Evolutionary conservation across 2,329 filamentous ascomycete genomes (phyloP).

Genomic region (Myriosclerotinia duriaeana): DNA sequence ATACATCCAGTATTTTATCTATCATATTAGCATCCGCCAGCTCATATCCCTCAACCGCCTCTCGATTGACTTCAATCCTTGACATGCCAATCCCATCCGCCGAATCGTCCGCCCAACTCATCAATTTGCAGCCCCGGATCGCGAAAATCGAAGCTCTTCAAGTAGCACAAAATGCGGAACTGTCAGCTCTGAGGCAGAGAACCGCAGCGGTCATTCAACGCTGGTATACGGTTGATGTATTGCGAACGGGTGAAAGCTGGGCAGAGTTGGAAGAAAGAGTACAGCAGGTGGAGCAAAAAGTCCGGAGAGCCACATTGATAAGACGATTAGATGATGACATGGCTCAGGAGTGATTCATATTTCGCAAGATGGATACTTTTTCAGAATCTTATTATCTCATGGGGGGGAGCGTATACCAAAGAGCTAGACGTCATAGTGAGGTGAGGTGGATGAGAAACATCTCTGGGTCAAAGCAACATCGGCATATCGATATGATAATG

Average conservation of each 20-base stretch:
- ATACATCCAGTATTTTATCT: constrained; percentile 34
- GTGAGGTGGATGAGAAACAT: constrained; percentile 5
- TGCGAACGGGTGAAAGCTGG: constrained; percentile 40
- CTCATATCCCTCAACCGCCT: constrained; percentile 40
- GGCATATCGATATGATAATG: neutral
- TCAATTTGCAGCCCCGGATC: constrained; percentile 39
- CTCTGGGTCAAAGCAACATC: constrained; percentile 7
- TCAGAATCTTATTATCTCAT: neutral
- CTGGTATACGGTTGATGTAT: constrained; percentile 39
- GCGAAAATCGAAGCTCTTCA: constrained; percentile 39
- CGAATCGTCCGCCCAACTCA: constrained; percentile 39
- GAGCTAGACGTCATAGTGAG: neutral
- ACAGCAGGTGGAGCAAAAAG: constrained; percentile 36
- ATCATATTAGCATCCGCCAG: constrained; percentile 41
- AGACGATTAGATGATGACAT: constrained; percentile 32
- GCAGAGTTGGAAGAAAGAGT: constrained; percentile 40
- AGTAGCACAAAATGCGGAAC: constrained; percentile 37
- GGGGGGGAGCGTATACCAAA: neutral
- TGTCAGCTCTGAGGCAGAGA: constrained; percentile 36
- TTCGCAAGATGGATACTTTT: constrained; percentile 30
- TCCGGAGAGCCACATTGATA: constrained; percentile 32
- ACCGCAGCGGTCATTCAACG: constrained; percentile 38
- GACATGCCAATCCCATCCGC: constrained; percentile 39
- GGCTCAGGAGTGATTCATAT: constrained; percentile 26
- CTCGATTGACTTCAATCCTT: constrained; percentile 39